Base-by-base conservation (phyloP, 257 asterid species). In the Solanum raphanifolium region DNA sequence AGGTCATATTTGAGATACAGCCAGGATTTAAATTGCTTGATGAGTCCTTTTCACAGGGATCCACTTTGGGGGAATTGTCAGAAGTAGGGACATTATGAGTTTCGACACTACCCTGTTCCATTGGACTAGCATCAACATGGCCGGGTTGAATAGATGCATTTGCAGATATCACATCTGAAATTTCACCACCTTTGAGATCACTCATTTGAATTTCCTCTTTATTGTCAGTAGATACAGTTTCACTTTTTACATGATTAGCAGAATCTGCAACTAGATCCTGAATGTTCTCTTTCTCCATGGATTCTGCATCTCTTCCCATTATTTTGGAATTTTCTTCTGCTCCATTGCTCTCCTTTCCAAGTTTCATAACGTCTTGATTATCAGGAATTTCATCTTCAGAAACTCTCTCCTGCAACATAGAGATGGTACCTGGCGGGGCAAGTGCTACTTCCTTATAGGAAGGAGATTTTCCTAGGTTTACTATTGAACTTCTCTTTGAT, bases 361-460 rank as follows among this genome's bases (percentile, higher is more conserved):
- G 87, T 88, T 89, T 91, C 82, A 84, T 90, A 86, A 78, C 87
- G 62, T 86, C 93, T 39, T 88, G 91, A 38, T 36, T 81, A 52
- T 87, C 60, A 39, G 88, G 89, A 82, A 88, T 84, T 85, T 92
- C 96, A 89, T 92, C 90, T 85, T 87, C 90, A 68, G 93, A 90
- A 89, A 71, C 91, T 89, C 92, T 92, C 68, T 81, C 93, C 90
- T 95, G 98, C 90, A 97, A 89, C 93, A 93, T 91, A 43, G 94
- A 91, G 88, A 97, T 93, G 89, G 98, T 92, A 87, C 99, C 99
- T 2, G 99, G 99, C 27, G 98, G 99, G 82, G 99, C 99, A 89
- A 96, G 89, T 84, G 99, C 98, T 87, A 96, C 99, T 88, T 96
- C 99, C 95, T 96, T 96, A 88, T 96, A 96, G 27, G 99, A 97